Base-by-base conservation (phyloP, 805 yeast genomes). In the Saturnispora quitensis region DNA sequence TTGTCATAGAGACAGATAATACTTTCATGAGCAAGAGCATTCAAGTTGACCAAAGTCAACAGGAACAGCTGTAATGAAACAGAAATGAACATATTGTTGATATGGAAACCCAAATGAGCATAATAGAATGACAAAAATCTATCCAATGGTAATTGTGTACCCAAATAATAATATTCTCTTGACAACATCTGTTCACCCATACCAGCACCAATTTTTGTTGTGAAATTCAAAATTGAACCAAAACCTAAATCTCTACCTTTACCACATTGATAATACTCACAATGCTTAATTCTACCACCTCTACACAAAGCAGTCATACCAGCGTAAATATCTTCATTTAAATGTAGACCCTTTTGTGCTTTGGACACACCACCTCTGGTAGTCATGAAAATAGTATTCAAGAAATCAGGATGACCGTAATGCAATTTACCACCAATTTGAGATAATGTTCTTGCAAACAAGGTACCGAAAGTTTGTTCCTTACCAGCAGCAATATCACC, bases 401-500 rank as follows among this genome's bases (percentile, higher is more conserved):
- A 69, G 71, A 86, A 86, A 77, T 86, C 95, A 50, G 95, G 95
- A 69, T 86, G 93, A 67, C 95, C 95, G 71, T 86, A 86, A 73
- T 86, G 93, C 63, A 86, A 74, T 62, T 86, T 86, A 65, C 90
- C 93, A 64, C 93, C 93, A 65, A 86, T 78, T 71, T 84, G 89
- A 55, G 91, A 84, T 62, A 86, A 73, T 24, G 93, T 86, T 74
- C 95, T 78, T 12, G 93, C 87, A 62, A 84, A 86, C 60, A 86
- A 71, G 0, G 95, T 86, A 72, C 95, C 95, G 64, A 86, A 86
- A 51, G 93, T 85, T 70, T 86, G 95, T 73, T 86, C 95, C 67
- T 86, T 86, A 70, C 93, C 93, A 46, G 95, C 95, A 50, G 95
- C 95, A 64, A 86, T 85, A 72, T 86, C 95, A 73, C 93, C 95